Evolutionary conservation across 208 protist genomes (phyloP), one percentile per base, ranked within the genome.

Genomic region (Perkinsela sp.): DNA sequence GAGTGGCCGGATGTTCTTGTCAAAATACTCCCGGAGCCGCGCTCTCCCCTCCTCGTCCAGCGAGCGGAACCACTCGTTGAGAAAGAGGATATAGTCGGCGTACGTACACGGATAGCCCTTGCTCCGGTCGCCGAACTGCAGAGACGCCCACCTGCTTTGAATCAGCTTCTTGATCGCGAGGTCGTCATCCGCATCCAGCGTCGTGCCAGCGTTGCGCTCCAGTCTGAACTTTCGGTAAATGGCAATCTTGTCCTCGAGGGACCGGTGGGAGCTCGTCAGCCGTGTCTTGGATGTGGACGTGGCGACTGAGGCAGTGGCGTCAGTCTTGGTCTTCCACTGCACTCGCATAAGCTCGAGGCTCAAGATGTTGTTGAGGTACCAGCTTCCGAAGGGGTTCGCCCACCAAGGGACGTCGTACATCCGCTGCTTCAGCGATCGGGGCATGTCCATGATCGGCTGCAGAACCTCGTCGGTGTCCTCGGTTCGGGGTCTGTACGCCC

Each of bases 391-490:
- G 30, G 87, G 87, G 75, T 93, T 93, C 66, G 87, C 87, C 85
- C 87, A 93, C 87, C 87, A 93, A 30, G 87, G 87, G 30, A 93
- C 82, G 70, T 93, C 87, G 71, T 90, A 93, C 65, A 84, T 80
- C 66, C 87, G 81, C 70, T 90, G 80, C 71, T 93, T 90, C 28
- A 93, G 75, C 1, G 87, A 93, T 75, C 88, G 80, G 30, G 87
- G 87, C 87, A 93, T 93, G 70, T 93, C 87, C 87, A 93, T 93
- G 70, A 93, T 90, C 2, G 87, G 87, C 72, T 93, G 87, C 32
- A 93, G 77, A 2, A 83, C 83, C 73, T 93, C 87, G 71, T 93
- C 85, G 78, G 90, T 90, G 69, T 93, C 87, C 67, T 86, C 77
- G 2, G 85, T 84, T 30, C 87, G 78, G 15, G 87, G 72, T 30